Conservation (phyloP, 768 basidiomycete species). For the Daedaleopsis sinensis region DNA sequence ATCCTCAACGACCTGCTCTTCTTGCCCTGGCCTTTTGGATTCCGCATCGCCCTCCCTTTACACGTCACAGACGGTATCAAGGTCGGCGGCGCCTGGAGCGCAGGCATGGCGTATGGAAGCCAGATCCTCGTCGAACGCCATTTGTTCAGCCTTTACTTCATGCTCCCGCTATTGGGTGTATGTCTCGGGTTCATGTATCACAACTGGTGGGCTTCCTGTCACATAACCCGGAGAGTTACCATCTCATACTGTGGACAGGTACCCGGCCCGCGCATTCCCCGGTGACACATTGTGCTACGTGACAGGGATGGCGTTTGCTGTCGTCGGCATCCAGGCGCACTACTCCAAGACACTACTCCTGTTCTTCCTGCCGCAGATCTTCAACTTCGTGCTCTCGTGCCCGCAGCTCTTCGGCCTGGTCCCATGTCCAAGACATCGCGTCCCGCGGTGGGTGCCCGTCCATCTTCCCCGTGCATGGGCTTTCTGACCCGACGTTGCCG, state of each 20-base stretch:
- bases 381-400: constrained; percentile 94
- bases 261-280: constrained; percentile 92
- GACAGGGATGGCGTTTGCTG: constrained; percentile 97
- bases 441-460: constrained; percentile 68
- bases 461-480: background rate
- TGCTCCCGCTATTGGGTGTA: constrained; percentile 92
- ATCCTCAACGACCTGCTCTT: constrained; percentile 92
- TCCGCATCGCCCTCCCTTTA: constrained; percentile 71
- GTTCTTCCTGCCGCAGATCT: constrained; percentile 97
- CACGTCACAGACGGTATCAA: constrained; percentile 70
- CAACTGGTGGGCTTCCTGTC: constrained; percentile 73
- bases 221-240: background rate
- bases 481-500: background rate
- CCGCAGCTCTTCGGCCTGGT: constrained; percentile 95
- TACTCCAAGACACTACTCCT: constrained; percentile 95
- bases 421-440: constrained; percentile 90
- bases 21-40: constrained; percentile 84
- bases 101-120: constrained; percentile 86
- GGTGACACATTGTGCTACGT: constrained; percentile 99
- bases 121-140: constrained; percentile 89
- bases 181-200: constrained; percentile 91
- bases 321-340: constrained; percentile 96
- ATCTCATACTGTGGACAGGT: constrained; percentile 54
- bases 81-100: constrained; percentile 78
- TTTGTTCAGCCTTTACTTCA: constrained; percentile 95